These are phyloP conservation scores for Trypanosoma caninum DNA, from an alignment of 208 protist species.

Conservation along the genomic window DNA sequence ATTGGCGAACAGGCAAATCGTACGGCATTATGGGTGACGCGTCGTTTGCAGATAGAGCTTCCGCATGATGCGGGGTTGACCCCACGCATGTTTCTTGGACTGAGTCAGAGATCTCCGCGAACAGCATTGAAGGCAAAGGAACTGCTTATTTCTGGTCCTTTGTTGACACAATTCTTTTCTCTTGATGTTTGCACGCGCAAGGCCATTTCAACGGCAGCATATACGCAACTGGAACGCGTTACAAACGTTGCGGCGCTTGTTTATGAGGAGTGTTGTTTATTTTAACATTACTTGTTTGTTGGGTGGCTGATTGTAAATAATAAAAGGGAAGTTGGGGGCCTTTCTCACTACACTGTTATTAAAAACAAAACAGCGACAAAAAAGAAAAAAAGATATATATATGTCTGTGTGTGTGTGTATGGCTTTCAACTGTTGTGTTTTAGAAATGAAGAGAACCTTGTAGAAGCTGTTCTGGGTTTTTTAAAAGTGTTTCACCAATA, in stretches of 20 bases:
- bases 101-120: slow-evolving; percentile 53
- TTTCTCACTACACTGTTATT: too few species aligned
- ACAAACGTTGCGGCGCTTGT: slow-evolving; percentile 60
- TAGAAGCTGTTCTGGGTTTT: too few species aligned
- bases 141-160: slow-evolving; percentile 52
- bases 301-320: too few species aligned
- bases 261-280: slow-evolving; percentile 35
- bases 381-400: not conserved
- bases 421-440: too few species aligned
- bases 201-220: slow-evolving; percentile 47
- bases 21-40: slow-evolving; percentile 58
- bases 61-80: slow-evolving; percentile 62
- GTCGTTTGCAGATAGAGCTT: slow-evolving; percentile 61
- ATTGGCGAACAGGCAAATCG: slow-evolving; percentile 71
- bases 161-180: slow-evolving; percentile 49
- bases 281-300: slow-evolving; percentile 11
- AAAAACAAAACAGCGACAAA: too few species aligned
- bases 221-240: slow-evolving; percentile 73
- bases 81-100: slow-evolving; percentile 72
- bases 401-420: not conserved
- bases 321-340: too few species aligned
- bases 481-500: too few species aligned
- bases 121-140: slow-evolving; percentile 49
- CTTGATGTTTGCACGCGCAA: slow-evolving; percentile 63
- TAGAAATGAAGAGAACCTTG: too few species aligned